Evolutionary conservation across 2,329 filamentous ascomycete species (phyloP).

Genomic region (Colletotrichum spaethianum): DNA sequence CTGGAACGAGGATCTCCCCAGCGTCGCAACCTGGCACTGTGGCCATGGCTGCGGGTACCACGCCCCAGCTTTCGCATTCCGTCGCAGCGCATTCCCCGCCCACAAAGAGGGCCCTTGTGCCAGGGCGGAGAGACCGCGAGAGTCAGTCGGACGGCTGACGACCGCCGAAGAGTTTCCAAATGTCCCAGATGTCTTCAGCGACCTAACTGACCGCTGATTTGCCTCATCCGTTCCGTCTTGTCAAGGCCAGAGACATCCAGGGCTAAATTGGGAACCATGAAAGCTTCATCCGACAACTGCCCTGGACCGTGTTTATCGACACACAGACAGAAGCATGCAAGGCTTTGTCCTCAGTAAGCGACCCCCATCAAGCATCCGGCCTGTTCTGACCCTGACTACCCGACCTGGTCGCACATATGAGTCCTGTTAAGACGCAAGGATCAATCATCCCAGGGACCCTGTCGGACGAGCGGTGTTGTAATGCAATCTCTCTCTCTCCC

Average conservation of each 20-base stretch:
- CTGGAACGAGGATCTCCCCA: conserved; percentile 35
- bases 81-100: conserved; percentile 4
- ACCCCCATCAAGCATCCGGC: conserved; percentile 22
- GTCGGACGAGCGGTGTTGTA: conserved; percentile 7
- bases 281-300: conserved; percentile 22
- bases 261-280: background rate
- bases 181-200: conserved; percentile 15
- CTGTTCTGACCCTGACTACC: conserved; percentile 8
- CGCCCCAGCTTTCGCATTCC: conserved; percentile 8
- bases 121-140: background rate
- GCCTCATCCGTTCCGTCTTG: conserved; percentile 12
- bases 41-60: conserved; percentile 35
- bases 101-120: background rate
- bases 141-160: conserved; percentile 12
- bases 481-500: conserved; percentile 5
- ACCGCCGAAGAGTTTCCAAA: background rate
- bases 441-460: background rate
- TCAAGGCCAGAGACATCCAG: conserved; percentile 25
- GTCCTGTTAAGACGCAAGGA: conserved; percentile 31
- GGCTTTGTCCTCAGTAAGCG: background rate
- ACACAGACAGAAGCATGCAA: background rate
- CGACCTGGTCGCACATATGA: conserved; percentile 24
- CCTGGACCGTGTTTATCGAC: background rate
- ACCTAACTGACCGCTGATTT: background rate
- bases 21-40: conserved; percentile 31